Conservation (phyloP, 176 grass and related monocot species). For the Luzula sylvatica region DNA sequence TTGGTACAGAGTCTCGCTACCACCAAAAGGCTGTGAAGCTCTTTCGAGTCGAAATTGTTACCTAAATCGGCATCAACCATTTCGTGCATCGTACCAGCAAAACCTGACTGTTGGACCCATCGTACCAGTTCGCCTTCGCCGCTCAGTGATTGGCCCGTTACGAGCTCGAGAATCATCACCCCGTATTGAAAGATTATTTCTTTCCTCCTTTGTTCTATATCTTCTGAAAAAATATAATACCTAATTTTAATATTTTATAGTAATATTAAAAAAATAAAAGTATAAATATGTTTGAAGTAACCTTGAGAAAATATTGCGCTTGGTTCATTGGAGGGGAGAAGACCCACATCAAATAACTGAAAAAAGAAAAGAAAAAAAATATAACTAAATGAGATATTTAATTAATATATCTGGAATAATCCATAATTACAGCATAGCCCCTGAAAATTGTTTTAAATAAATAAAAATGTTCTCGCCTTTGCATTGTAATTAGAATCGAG, state of each 20-base stretch:
- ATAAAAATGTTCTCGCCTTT: constrained; percentile 31
- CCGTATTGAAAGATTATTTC: constrained; percentile 78
- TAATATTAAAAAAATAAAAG: constrained; percentile 2
- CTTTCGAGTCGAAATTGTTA: constrained; percentile 52
- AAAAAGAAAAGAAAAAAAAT: constrained; percentile 1
- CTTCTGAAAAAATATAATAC: constrained; percentile 29
- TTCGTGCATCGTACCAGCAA: constrained; percentile 47
- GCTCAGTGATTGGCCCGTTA: constrained; percentile 72
- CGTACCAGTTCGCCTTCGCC: constrained; percentile 64
- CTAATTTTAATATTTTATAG: no score
- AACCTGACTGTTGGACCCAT: constrained; percentile 72
- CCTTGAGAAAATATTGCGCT: constrained; percentile 30
- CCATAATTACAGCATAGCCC: not conserved
- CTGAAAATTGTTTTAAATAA: not conserved
- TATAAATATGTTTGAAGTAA: constrained; percentile 10
- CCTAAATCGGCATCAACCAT: constrained; percentile 98
- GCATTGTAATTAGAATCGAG: constrained; percentile 60
- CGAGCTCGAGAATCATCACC: constrained; percentile 79
- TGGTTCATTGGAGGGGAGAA: constrained; percentile 16
- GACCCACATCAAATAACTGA: constrained; percentile 62
- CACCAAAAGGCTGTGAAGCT: constrained; percentile 65
- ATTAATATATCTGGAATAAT: no score
- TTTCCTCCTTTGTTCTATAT: constrained; percentile 39
- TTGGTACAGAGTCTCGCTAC: constrained; percentile 81
- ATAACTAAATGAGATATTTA: not conserved